Evolutionary conservation across 306 rosid species (phyloP).

Genomic region (Vigna radiata): DNA sequence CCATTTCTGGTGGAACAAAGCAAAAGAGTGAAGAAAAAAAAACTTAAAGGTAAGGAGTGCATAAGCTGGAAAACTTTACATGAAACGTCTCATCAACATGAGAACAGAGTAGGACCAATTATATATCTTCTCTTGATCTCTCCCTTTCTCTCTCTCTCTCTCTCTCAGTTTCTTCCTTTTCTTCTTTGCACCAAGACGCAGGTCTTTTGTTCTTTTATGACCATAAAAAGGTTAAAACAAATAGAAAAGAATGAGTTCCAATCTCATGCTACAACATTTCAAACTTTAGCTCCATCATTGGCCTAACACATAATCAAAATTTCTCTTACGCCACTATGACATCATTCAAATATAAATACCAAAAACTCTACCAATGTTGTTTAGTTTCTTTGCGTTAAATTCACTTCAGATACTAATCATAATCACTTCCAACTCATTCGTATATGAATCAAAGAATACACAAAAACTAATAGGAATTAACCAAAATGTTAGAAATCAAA

Average conservation of each 20-base stretch:
- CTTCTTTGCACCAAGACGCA: slow-evolving; percentile 43
- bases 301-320: slow-evolving; percentile 39
- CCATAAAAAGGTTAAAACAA: slow-evolving; percentile 43
- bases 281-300: slow-evolving; percentile 45
- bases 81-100: slow-evolving; percentile 51
- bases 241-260: slow-evolving; percentile 39
- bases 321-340: slow-evolving; percentile 45
- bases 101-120: slow-evolving; percentile 36
- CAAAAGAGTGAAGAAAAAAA: slow-evolving; percentile 28
- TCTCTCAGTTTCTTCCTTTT: neutral
- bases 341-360: slow-evolving; percentile 40
- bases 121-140: neutral
- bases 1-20: slow-evolving; percentile 41
- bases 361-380: neutral
- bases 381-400: slow-evolving; percentile 40
- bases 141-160: neutral
- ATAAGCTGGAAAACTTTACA: slow-evolving; percentile 39
- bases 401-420: slow-evolving; percentile 43
- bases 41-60: slow-evolving; percentile 23
- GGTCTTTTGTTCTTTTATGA: slow-evolving; percentile 50
- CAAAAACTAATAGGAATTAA: too few species aligned
- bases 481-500: too few species aligned
- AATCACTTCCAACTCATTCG: neutral
- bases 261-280: slow-evolving; percentile 39
- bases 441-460: too few species aligned